phyloP scores from a whole-genome alignment of 345 rosid species.

The Eutrema yunnanense region DNA sequence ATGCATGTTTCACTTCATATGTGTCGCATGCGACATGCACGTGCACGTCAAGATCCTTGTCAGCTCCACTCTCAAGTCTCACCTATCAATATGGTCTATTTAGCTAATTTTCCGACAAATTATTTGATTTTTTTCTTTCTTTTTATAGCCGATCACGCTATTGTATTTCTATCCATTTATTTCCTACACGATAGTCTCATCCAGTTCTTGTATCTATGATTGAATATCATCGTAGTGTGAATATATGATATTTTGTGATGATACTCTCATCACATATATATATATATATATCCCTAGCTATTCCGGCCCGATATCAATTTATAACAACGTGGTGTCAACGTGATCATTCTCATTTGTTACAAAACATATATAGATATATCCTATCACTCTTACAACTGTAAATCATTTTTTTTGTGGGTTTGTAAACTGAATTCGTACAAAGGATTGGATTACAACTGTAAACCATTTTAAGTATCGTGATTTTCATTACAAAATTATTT shows the following conservation, averaged over 20 bases:
- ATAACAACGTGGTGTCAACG: not conserved
- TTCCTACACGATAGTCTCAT: not conserved
- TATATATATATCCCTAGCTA: too few relatives aligned
- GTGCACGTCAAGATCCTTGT: slow-evolving; percentile 33
- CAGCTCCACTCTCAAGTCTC: slow-evolving; percentile 23
- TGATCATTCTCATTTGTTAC: not conserved
- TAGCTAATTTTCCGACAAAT: not conserved
- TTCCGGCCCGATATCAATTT: not conserved
- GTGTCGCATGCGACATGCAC: slow-evolving; percentile 23
- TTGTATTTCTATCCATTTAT: slow-evolving; percentile 18
- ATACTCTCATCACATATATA: too few relatives aligned
- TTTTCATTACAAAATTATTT: too few relatives aligned
- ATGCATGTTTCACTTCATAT: not conserved
- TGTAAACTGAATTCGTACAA: too few relatives aligned
- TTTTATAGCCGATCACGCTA: slow-evolving; percentile 23
- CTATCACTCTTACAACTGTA: not conserved
- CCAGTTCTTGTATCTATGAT: not conserved
- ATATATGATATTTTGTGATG: not conserved
- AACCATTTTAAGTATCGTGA: too few relatives aligned
- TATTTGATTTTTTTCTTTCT: not conserved
- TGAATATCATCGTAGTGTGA: not conserved
- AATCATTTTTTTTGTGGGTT: not conserved
- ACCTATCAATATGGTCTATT: slow-evolving; percentile 21
- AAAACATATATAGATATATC: not conserved
- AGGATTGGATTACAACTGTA: too few relatives aligned